Conservation (phyloP, 2,329 filamentous ascomycete genomes). For the Myriosclerotinia scirpicola region DNA sequence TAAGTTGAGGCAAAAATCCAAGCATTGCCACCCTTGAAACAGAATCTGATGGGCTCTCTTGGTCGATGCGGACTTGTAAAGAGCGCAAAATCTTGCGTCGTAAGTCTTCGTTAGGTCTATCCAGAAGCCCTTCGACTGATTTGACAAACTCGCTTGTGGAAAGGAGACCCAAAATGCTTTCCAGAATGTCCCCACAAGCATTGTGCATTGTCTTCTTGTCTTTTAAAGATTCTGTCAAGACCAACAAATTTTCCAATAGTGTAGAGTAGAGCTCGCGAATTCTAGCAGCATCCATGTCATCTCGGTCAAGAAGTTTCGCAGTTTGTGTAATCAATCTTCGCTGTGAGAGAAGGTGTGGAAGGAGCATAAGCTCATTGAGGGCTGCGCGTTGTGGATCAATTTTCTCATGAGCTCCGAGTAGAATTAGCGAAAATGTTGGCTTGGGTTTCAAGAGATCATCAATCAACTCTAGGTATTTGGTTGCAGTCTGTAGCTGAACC, state of each 20-base stretch:
- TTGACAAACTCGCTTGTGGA: constrained; percentile 88
- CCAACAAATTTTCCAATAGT: constrained; percentile 64
- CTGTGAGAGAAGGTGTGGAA: constrained; percentile 59
- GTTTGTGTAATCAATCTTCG: constrained; percentile 58
- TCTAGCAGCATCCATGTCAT: constrained; percentile 66
- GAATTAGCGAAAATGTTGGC: constrained; percentile 67
- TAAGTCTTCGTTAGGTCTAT: constrained; percentile 70
- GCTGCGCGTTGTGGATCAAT: constrained; percentile 53
- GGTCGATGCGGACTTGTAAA: constrained; percentile 75
- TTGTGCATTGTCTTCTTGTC: constrained; percentile 54
- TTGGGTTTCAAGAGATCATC: constrained; percentile 74
- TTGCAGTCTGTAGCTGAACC: constrained; percentile 75
- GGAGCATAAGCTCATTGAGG: constrained; percentile 54
- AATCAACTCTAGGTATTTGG: constrained; percentile 73
- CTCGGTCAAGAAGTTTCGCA: constrained; percentile 55
- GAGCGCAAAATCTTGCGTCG: constrained; percentile 79
- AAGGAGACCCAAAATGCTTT: constrained; percentile 78
- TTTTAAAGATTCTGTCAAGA: constrained; percentile 65
- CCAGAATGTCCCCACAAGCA: constrained; percentile 68
- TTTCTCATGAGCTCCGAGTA: constrained; percentile 62
- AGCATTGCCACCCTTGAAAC: constrained; percentile 70
- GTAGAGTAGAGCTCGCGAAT: constrained; percentile 67
- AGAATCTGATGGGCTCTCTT: constrained; percentile 67
- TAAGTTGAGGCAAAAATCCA: constrained; percentile 76
- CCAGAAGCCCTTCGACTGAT: constrained; percentile 78